Base-by-base conservation (phyloP, 176 grass and related monocot species). In the Oryza australiensis region DNA sequence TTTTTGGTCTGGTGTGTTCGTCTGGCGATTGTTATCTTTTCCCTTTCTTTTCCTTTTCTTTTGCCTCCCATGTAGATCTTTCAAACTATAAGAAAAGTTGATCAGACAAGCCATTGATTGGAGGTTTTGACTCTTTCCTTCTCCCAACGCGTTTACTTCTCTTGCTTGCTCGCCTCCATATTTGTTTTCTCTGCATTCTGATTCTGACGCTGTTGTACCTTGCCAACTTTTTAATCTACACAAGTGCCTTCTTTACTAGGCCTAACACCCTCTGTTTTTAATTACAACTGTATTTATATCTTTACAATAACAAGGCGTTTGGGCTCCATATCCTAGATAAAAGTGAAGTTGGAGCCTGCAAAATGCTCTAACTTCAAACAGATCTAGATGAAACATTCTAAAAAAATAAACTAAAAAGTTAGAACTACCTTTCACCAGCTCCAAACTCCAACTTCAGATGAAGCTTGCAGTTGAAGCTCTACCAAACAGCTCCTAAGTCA, bases 71-170 rank as follows among this genome's bases (percentile, higher is more conserved):
- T 12, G 11, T 45, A 45, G 64, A 70, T 87, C 41, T 33, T 66
- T 73, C 73, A 35, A 20, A 16, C 14, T 45, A 45, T 45, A 45
- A 60, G 62, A 69, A 68, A 57, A 60, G 60, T 24, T 60, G 55
- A 55, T 55, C 18, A 55, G 55, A 60, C 86, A 88, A 33, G 9
- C 64, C 48, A 88, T 84, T 80, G 23, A 84, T 84, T 76, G 43
- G 4, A 48, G 38, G n/a, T n/a, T 88, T 75, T 84, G 81, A 88
- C 86, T 26, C 75, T 62, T 67, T 24, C 68, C 18, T 26, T 24
- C 76, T 62, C 64, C 87, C 87, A 42, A 89, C 48, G 82, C 87
- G 76, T 69, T 85, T 89, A 85, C 82, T 71, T 40, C 22, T 29
- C 75, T 43, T 45, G 37, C 18, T 26, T 9, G 20, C 35, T 10